Conservation (phyloP, 2,329 filamentous ascomycete species). For the Diplodia intermedia region DNA sequence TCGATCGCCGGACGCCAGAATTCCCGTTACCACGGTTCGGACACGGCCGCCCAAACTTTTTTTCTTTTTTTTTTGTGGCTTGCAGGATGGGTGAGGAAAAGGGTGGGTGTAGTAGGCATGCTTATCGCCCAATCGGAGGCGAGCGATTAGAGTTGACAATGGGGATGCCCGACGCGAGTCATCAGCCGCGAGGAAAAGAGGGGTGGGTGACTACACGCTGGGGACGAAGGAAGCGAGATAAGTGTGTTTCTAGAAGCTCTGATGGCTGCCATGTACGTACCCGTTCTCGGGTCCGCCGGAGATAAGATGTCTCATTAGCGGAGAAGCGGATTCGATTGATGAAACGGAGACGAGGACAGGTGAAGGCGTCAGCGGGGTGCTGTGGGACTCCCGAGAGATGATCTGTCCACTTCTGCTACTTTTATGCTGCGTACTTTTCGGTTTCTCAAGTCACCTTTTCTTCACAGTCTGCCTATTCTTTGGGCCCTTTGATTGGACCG, state of each 20-base stretch:
- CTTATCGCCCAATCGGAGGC: conserved; percentile 5
- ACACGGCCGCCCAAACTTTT: background rate
- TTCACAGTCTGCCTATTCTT: background rate
- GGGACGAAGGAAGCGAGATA: background rate
- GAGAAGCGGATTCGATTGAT: background rate
- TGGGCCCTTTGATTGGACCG: background rate
- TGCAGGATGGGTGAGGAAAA: conserved; percentile 5
- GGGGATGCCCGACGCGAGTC: background rate
- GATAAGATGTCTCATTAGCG: background rate
- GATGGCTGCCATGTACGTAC: background rate
- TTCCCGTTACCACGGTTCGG: conserved; percentile 22
- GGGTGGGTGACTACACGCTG: background rate
- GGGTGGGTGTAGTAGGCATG: background rate
- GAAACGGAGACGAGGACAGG: background rate
- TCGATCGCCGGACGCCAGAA: background rate
- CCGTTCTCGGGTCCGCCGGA: background rate
- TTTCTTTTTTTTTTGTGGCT: conserved; percentile 5
- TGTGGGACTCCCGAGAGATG: background rate
- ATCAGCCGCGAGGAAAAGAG: background rate
- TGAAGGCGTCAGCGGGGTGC: background rate
- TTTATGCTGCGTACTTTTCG: background rate
- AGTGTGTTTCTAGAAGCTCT: background rate
- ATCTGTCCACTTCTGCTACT: conserved; percentile 3
- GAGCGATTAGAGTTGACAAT: conserved; percentile 4
- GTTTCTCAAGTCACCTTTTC: background rate